Evolutionary conservation across 257 asterid species (phyloP).

Genomic region (Przewalskia tangutica): DNA sequence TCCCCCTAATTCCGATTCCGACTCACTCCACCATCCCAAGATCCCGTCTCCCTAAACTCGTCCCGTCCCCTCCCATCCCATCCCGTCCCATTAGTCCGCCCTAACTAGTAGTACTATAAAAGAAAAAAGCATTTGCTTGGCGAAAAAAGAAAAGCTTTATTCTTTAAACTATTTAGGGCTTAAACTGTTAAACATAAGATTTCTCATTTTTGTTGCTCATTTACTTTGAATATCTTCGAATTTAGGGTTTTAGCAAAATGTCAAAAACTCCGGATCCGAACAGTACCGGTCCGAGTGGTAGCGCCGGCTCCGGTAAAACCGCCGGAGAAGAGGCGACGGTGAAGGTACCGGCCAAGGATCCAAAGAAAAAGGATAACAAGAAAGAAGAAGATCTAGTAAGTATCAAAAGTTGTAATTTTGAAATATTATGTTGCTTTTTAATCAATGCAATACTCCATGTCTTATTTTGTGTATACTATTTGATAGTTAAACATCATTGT

Average conservation of each 20-base stretch:
- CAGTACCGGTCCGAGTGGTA: conserved; percentile 37
- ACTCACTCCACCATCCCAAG: too few species aligned
- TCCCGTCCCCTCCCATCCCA: too few species aligned
- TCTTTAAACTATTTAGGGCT: not conserved
- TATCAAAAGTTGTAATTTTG: not conserved
- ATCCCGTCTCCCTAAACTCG: too few species aligned
- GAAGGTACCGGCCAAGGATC: conserved; percentile 65
- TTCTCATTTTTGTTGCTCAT: not conserved
- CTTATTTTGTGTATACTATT: too few species aligned
- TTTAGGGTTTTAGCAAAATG: conserved; percentile 21
- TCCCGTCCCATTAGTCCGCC: too few species aligned
- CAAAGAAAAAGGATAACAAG: conserved; percentile 70
- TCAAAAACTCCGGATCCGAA: conserved; percentile 15
- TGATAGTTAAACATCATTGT: too few species aligned
- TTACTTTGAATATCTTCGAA: not conserved
- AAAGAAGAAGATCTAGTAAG: conserved; percentile 93
- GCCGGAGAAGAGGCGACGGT: conserved; percentile 40
- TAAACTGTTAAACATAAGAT: not conserved
- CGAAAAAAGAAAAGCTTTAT: not conserved
- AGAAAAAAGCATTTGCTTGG: not conserved
- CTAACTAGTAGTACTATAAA: too few species aligned
- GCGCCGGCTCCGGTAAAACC: conserved; percentile 12
- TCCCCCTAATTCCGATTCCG: too few species aligned
- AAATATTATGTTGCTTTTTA: too few species aligned
- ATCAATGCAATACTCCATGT: too few species aligned